A percentile compares a stretch with the other conserved stretches of the same genome.
These are phyloP conservation scores for Phytophthora megakarya DNA, from an alignment of 352 stramenopile genomes.

Conservation along the genomic window DNA sequence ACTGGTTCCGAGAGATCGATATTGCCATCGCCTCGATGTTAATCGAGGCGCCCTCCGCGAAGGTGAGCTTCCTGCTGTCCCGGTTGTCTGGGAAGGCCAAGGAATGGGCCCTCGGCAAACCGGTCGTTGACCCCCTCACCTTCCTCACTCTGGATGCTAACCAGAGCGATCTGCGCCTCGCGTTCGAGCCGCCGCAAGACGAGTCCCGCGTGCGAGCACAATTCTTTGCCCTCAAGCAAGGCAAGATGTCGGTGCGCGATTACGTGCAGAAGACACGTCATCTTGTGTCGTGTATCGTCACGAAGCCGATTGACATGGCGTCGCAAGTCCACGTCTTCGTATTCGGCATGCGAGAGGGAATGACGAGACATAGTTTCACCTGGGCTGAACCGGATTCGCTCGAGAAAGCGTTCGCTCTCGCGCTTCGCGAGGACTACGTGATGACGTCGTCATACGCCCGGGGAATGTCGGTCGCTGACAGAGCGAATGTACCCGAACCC, in stretches of 20 bases:
- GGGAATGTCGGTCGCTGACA: background rate
- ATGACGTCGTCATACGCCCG: background rate
- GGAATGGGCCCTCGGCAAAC: no score
- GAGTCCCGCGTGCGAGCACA: no score
- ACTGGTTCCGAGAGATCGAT: background rate
- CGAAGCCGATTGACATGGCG: no score
- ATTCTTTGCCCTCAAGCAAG: background rate
- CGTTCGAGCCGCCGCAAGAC: background rate
- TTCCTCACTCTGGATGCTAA: background rate
- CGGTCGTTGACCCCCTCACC: background rate
- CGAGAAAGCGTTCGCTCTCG: no score
- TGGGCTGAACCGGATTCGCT: no score
- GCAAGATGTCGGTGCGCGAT: background rate
- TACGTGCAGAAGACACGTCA: conserved; percentile 3
- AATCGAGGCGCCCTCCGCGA: no score
- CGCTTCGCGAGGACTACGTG: background rate
- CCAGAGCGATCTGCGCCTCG: background rate
- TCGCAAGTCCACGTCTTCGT: no score
- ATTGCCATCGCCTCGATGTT: no score
- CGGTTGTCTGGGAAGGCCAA: no score
- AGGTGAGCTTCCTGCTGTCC: no score
- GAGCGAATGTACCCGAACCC: background rate
- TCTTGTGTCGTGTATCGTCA: background rate
- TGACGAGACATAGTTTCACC: no score
- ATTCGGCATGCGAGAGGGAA: no score